These are phyloP conservation scores for Endocarpon pusillum DNA, from an alignment of 495 filamentous ascomycete genomes.

Conservation along the genomic window DNA sequence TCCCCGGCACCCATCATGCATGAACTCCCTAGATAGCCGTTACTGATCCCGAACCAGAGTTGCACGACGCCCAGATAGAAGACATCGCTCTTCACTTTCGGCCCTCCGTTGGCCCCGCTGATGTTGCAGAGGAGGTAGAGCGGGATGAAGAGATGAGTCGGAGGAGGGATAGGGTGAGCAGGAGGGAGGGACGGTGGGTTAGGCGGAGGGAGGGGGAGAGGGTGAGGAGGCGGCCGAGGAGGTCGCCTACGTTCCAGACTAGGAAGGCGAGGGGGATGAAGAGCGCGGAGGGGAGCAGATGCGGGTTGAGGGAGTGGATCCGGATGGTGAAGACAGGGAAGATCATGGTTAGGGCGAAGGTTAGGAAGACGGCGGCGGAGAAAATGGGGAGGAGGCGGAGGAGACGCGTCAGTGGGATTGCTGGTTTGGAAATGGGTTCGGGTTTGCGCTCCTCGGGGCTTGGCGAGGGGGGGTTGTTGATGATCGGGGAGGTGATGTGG, in stretches of 20 bases:
- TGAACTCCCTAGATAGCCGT: slow-evolving; percentile 66
- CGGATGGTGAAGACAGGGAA: slow-evolving; percentile 83
- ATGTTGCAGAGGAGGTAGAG: slow-evolving; percentile 85
- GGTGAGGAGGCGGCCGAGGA: slow-evolving; percentile 56
- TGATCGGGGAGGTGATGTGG: background rate
- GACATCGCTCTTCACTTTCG: slow-evolving; percentile 55
- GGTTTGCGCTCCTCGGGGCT: slow-evolving; percentile 18
- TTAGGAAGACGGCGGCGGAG: slow-evolving; percentile 51
- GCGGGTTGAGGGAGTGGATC: slow-evolving; percentile 49
- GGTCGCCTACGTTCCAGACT: slow-evolving; percentile 84
- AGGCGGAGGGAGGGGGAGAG: slow-evolving; percentile 44
- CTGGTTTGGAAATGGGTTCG: slow-evolving; percentile 25
- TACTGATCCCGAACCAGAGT: slow-evolving; percentile 64
- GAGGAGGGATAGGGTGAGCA: slow-evolving; percentile 46
- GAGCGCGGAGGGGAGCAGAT: slow-evolving; percentile 47
- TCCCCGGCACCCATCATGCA: slow-evolving; percentile 82
- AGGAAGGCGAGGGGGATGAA: slow-evolving; percentile 89
- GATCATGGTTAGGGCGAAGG: slow-evolving; percentile 76
- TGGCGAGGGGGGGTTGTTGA: slow-evolving; percentile 23
- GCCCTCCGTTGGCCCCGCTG: slow-evolving; percentile 39
- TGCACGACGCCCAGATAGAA: slow-evolving; percentile 83
- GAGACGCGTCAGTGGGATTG: slow-evolving; percentile 46
- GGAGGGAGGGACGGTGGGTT: slow-evolving; percentile 36
- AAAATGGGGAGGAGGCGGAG: slow-evolving; percentile 60
- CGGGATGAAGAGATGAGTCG: slow-evolving; percentile 59